These are phyloP conservation scores for Ophiostoma pallidulum DNA, from an alignment of 2,329 filamentous ascomycete species.

Conservation along the genomic window DNA sequence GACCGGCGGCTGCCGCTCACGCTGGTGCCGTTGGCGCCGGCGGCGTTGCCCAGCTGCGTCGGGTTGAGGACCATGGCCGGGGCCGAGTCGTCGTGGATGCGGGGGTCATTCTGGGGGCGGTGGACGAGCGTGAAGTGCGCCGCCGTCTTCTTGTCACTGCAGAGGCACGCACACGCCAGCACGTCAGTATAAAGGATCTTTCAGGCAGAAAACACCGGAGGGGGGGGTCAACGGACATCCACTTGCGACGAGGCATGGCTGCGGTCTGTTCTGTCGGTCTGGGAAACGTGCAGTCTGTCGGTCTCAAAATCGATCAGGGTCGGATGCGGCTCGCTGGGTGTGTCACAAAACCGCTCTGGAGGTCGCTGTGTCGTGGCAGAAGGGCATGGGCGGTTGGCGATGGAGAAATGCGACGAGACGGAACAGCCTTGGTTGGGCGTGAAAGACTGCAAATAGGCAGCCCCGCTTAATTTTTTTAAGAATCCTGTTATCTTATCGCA, in stretches of 20 bases:
- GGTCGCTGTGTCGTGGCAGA: too few species aligned
- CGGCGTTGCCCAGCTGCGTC: slow-evolving; percentile 38
- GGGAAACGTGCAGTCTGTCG: background rate
- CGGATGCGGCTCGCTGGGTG: too few species aligned
- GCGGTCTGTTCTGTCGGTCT: background rate
- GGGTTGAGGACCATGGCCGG: slow-evolving; percentile 86
- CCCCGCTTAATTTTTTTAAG: slow-evolving; percentile 7
- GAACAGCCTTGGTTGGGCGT: too few species aligned
- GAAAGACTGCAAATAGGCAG: background rate
- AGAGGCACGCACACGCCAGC: slow-evolving; percentile 1
- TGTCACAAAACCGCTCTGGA: too few species aligned
- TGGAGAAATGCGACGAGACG: too few species aligned
- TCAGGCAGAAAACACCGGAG: background rate
- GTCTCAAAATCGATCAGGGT: too few species aligned
- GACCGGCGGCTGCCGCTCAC: slow-evolving; percentile 28
- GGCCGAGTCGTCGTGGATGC: slow-evolving; percentile 84
- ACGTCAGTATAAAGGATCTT: slow-evolving; percentile 12
- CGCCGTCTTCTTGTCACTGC: slow-evolving; percentile 75
- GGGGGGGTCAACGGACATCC: slow-evolving; percentile 26
- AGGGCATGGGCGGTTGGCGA: too few species aligned
- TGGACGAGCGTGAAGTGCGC: slow-evolving; percentile 92
- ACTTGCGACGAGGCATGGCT: slow-evolving; percentile 17
- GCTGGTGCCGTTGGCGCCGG: background rate
- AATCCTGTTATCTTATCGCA: slow-evolving; percentile 15
- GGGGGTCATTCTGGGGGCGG: slow-evolving; percentile 91